These are phyloP conservation scores for Stagonosporopsis vannaccii DNA, from an alignment of 2,329 filamentous ascomycete species.

Conservation along the genomic window DNA sequence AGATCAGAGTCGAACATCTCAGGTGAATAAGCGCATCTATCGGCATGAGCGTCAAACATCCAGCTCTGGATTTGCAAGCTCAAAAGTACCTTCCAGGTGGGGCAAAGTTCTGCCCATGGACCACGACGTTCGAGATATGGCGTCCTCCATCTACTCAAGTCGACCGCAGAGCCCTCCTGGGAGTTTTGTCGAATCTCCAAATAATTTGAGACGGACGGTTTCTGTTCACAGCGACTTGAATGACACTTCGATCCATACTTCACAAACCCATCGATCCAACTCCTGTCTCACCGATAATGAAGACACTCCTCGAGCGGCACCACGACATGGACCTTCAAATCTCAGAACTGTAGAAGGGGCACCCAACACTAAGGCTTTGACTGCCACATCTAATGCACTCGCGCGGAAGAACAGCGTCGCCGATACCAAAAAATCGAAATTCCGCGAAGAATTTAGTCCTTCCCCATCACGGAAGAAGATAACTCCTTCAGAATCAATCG, in stretches of 20 bases:
- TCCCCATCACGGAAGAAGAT: conserved; percentile 38
- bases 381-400: conserved; percentile 12
- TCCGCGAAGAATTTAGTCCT: conserved; percentile 47
- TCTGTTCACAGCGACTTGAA: conserved; percentile 18
- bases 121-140: conserved; percentile 25
- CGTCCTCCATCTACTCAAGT: conserved; percentile 52
- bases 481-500: conserved; percentile 35
- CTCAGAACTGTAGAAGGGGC: conserved; percentile 8
- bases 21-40: conserved; percentile 14
- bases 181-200: conserved; percentile 36
- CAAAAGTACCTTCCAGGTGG: conserved; percentile 48
- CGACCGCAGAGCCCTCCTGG: conserved; percentile 48
- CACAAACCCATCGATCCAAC: conserved; percentile 25
- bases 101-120: conserved; percentile 41
- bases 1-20: conserved; percentile 28
- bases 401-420: conserved; percentile 41
- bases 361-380: neutral
- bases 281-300: conserved; percentile 36
- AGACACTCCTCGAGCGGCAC: conserved; percentile 29
- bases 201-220: conserved; percentile 23
- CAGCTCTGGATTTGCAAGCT: conserved; percentile 48
- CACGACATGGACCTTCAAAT: conserved; percentile 20
- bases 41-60: conserved; percentile 42
- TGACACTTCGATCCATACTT: conserved; percentile 16
- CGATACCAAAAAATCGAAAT: conserved; percentile 44